These are phyloP conservation scores for Kalaharituber pfeilii DNA, from an alignment of 2,329 filamentous ascomycete genomes.

Conservation along the genomic window DNA sequence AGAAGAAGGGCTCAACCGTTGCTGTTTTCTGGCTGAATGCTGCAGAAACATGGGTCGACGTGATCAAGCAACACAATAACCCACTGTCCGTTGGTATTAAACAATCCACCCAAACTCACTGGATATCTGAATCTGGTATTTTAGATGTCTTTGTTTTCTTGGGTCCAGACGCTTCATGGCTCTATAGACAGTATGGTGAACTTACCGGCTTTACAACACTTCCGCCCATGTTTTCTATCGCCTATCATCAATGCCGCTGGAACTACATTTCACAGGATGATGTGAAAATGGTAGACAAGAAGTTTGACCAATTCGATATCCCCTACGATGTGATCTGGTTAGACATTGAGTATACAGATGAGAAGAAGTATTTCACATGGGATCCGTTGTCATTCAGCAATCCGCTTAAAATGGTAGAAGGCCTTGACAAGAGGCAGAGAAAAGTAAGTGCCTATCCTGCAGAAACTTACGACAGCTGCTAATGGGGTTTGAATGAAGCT, in stretches of 20 bases:
- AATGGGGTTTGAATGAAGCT: conserved; percentile 35
- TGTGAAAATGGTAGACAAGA: conserved; percentile 87
- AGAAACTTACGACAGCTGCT: too few relatives aligned
- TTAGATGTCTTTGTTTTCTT: conserved; percentile 91
- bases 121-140: conserved; percentile 84
- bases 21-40: conserved; percentile 96
- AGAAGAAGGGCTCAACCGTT: conserved; percentile 81
- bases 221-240: conserved; percentile 81
- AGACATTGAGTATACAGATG: conserved; percentile 92
- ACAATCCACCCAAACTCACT: conserved; percentile 75
- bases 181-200: conserved; percentile 68
- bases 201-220: conserved; percentile 82
- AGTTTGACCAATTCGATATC: conserved; percentile 88
- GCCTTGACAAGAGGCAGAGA: conserved; percentile 66
- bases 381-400: conserved; percentile 76
- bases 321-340: conserved; percentile 99
- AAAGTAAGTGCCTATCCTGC: too few relatives aligned
- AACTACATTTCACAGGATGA: conserved; percentile 97
- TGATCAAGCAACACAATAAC: conserved; percentile 58
- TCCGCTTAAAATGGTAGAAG: conserved; percentile 71
- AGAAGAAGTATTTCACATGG: conserved; percentile 97
- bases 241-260: conserved; percentile 96
- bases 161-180: conserved; percentile 65
- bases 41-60: conserved; percentile 94
- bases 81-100: conserved; percentile 58